A percentile compares a stretch with the other conserved stretches of the same genome.
Evolutionary conservation across 345 rosid genomes (phyloP).

Genomic region (Mercurialis annua): DNA sequence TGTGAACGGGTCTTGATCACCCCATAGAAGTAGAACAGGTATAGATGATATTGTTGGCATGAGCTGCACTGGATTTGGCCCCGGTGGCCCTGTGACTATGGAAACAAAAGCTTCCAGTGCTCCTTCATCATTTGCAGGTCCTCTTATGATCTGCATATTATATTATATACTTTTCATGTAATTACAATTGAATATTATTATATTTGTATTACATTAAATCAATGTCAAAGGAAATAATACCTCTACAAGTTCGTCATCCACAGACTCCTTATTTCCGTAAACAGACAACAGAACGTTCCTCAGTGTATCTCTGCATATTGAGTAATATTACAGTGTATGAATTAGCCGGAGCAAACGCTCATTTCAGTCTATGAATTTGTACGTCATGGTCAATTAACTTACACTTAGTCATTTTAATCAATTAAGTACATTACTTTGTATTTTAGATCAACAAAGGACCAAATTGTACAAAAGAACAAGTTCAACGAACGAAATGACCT

Average conservation of each 20-base stretch:
- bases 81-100: constrained; percentile 88
- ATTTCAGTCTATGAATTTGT: no score
- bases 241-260: constrained; percentile 80
- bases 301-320: constrained; percentile 60
- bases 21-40: constrained; percentile 81
- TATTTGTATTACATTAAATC: not conserved
- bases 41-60: constrained; percentile 45
- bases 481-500: no score
- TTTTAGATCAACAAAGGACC: no score
- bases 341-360: no score
- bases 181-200: not conserved
- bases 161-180: not conserved
- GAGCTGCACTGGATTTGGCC: constrained; percentile 67
- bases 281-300: constrained; percentile 60
- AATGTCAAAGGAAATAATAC: constrained; percentile 13
- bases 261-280: constrained; percentile 71
- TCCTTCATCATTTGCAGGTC: constrained; percentile 73
- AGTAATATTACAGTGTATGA: no score
- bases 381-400: no score
- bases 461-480: no score
- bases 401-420: no score
- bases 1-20: constrained; percentile 77
- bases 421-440: no score
- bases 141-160: constrained; percentile 58
- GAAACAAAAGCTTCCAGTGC: constrained; percentile 89